A percentile compares a stretch with the other conserved stretches of the same genome.
phyloP scores from a whole-genome alignment of 1,139 yeast genomes.

The Geotrichum aggregatum region DNA sequence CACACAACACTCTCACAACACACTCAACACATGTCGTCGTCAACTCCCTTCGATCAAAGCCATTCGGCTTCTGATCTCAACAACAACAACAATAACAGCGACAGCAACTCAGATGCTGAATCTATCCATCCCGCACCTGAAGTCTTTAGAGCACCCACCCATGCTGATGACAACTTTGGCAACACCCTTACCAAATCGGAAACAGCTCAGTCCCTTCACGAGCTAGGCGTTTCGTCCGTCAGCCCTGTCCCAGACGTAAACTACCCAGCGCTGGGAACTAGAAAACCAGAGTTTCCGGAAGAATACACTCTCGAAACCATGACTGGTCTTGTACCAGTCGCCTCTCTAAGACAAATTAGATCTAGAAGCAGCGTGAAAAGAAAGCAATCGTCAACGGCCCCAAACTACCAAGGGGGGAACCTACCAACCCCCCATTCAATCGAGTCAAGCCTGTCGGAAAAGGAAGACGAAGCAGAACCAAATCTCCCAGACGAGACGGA shows the following conservation, averaged over 20 bases:
- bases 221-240: constrained; percentile 53
- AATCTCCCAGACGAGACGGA: constrained; percentile 45
- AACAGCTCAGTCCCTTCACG: constrained; percentile 62
- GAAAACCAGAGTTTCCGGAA: constrained; percentile 71
- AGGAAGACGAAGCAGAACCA: constrained; percentile 41
- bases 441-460: constrained; percentile 26
- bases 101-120: neutral
- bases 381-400: neutral
- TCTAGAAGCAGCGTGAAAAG: constrained; percentile 12
- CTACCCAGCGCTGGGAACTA: constrained; percentile 44
- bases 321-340: constrained; percentile 79
- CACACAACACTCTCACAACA: no score
- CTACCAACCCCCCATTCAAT: constrained; percentile 11
- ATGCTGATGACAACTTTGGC: constrained; percentile 32
- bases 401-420: neutral
- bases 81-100: constrained; percentile 9
- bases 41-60: no score
- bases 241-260: constrained; percentile 56
- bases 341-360: constrained; percentile 51
- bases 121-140: constrained; percentile 1
- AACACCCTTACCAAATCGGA: constrained; percentile 49
- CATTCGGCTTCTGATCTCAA: constrained; percentile 27
- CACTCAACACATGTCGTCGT: no score
- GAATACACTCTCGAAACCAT: constrained; percentile 82
- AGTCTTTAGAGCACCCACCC: constrained; percentile 18